phyloP scores from a whole-genome alignment of 306 rosid species.

The Luffa aegyptiaca region DNA sequence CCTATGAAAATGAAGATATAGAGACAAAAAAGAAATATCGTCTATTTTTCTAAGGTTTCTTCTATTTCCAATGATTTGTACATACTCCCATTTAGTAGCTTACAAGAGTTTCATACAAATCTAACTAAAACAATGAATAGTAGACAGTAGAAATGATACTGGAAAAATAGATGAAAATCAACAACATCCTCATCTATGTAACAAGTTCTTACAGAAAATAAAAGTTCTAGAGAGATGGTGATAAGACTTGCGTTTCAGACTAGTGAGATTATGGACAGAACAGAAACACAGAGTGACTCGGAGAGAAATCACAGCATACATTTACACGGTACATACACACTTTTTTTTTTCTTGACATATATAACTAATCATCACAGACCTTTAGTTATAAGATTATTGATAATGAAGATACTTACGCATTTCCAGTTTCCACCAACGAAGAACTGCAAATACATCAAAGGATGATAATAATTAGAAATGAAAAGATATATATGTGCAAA shows the following conservation, averaged over 20 bases:
- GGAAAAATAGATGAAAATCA: background rate
- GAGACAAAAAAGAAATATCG: background rate
- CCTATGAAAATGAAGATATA: background rate
- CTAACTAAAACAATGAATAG: background rate
- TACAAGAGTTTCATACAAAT: background rate
- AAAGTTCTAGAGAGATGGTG: background rate
- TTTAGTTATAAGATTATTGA: background rate
- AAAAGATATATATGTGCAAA: background rate
- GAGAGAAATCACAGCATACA: background rate
- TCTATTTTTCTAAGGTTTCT: background rate
- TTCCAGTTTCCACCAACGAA: constrained; percentile 99
- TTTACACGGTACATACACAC: background rate
- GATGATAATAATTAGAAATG: constrained; percentile 10
- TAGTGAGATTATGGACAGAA: background rate
- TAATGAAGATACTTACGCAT: constrained; percentile 56
- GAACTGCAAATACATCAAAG: constrained; percentile 48
- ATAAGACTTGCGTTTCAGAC: background rate
- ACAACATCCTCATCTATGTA: background rate
- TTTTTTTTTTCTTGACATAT: background rate
- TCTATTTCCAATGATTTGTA: background rate
- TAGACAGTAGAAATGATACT: background rate
- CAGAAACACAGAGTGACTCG: background rate
- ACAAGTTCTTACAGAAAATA: background rate
- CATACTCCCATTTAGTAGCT: background rate
- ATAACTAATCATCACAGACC: background rate